Conservation (phyloP, 2,329 filamentous ascomycete genomes). For the Fusarium decemcellulare region DNA sequence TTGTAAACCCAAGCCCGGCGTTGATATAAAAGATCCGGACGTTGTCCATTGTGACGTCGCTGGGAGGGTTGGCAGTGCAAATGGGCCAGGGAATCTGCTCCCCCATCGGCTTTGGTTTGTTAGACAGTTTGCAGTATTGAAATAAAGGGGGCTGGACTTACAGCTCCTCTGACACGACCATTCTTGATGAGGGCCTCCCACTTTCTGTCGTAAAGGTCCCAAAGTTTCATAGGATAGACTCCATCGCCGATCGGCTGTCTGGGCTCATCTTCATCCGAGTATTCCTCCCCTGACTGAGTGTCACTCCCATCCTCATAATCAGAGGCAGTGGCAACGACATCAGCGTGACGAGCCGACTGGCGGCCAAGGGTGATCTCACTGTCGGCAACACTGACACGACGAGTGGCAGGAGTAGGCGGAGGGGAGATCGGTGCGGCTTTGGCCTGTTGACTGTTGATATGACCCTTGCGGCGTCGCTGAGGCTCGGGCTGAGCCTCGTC, state of each 20-base stretch:
- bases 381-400: neutral
- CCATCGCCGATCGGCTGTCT: neutral
- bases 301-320: neutral
- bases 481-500: neutral
- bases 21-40: neutral
- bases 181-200: constrained; percentile 8
- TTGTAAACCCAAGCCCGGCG: neutral
- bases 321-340: neutral
- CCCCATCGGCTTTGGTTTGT: neutral
- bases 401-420: neutral
- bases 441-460: neutral
- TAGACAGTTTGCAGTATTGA: neutral
- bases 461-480: neutral
- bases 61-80: neutral
- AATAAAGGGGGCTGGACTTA: neutral
- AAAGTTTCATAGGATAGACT: neutral
- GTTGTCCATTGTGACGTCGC: neutral
- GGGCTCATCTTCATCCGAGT: neutral
- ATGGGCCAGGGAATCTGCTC: constrained; percentile 21
- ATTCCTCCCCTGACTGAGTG: neutral
- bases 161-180: neutral
- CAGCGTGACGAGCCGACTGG: neutral
- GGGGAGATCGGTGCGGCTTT: neutral
- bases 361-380: neutral
- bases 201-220: constrained; percentile 6